Conservation (phyloP, 2,329 filamentous ascomycete species). For the Pseudopithomyces maydicus region DNA sequence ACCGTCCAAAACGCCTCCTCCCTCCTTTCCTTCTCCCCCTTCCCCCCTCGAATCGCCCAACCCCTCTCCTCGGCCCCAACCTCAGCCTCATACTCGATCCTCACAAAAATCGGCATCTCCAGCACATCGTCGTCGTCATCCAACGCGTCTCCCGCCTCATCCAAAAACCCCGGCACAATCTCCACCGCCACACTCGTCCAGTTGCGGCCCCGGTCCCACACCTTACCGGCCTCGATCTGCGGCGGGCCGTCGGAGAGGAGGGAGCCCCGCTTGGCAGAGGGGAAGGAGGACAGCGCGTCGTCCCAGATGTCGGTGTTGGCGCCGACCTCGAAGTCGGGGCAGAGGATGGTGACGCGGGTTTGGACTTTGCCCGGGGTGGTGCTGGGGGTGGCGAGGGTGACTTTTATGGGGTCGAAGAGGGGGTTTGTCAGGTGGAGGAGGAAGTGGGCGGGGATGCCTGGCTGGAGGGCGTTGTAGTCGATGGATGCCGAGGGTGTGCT, state of each 20-base stretch:
- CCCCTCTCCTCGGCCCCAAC: conserved; percentile 59
- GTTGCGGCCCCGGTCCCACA: conserved; percentile 94
- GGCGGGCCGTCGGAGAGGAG: conserved; percentile 25
- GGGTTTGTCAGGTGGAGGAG: conserved; percentile 92
- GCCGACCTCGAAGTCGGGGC: conserved; percentile 91
- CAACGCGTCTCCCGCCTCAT: conserved; percentile 28
- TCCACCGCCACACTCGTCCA: conserved; percentile 95
- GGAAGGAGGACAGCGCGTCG: conserved; percentile 69
- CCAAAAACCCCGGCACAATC: conserved; percentile 67
- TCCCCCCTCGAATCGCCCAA: conserved; percentile 49
- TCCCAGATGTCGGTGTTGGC: conserved; percentile 95
- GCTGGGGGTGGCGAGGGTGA: conserved; percentile 81
- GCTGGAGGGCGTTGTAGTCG: conserved; percentile 55
- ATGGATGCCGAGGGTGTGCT: conserved; percentile 26
- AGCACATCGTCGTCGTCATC: conserved; percentile 67
- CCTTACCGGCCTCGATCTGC: conserved; percentile 80
- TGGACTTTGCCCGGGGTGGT: conserved; percentile 43
- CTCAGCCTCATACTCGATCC: conserved; percentile 86
- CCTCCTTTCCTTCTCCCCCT: conserved; percentile 73
- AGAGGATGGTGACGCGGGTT: conserved; percentile 84
- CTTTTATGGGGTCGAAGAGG: conserved; percentile 86
- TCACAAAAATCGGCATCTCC: conserved; percentile 93
- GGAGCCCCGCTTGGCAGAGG: conserved; percentile 40
- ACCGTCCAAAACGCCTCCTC: conserved; percentile 97
- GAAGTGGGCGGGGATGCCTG: conserved; percentile 69